Base-by-base conservation (phyloP, 306 rosid genomes). In the Cajanus cajan region DNA sequence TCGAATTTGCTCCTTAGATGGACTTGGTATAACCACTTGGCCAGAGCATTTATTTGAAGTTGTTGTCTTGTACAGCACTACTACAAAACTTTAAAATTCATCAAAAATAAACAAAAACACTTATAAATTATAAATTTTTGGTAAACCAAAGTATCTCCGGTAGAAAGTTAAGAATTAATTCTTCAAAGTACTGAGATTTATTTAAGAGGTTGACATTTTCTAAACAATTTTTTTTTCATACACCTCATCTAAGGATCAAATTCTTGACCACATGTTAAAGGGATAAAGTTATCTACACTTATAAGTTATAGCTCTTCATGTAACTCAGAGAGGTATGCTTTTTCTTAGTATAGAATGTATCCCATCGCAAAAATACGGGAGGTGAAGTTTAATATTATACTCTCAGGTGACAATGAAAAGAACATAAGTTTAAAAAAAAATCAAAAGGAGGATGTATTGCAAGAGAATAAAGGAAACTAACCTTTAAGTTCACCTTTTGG, bases 1-100 rank as follows among this genome's bases (percentile, higher is more conserved):
- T 82, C 47, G 74, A 82, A 80, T 83, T 82, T 81, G 54, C 85
- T 82, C 89, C 74, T 68, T 78, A 85, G 75, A 74, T 88, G 86
- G 83, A 80, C 87, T 83, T 71, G 12, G 16, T 78, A 73, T 63
- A 51, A 80, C 75, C 89, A 85, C 86, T 59, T 77, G 91, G 83
- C 82, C 63, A 63, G 54, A 77, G 70, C 69, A 80, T 73, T 74
- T 24, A 44, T 73, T 65, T 78, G 80, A 81, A 58, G 40, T 47
- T 80, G 70, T 39, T 36, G 33, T 66, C 76, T 76, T 77, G 14
- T 1, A 1, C 31, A 39, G 48, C 66, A 77, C 22, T 28, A 37
- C 34, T 34, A 14, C 7, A 70, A 43, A 28, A 65, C 73, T 57
- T 40, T 16, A 44, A 61, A 59, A 28, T 51, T 69, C 78, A 28